These are phyloP conservation scores for Canna indica DNA, from an alignment of 176 grass and related monocot genomes.

Conservation along the genomic window DNA sequence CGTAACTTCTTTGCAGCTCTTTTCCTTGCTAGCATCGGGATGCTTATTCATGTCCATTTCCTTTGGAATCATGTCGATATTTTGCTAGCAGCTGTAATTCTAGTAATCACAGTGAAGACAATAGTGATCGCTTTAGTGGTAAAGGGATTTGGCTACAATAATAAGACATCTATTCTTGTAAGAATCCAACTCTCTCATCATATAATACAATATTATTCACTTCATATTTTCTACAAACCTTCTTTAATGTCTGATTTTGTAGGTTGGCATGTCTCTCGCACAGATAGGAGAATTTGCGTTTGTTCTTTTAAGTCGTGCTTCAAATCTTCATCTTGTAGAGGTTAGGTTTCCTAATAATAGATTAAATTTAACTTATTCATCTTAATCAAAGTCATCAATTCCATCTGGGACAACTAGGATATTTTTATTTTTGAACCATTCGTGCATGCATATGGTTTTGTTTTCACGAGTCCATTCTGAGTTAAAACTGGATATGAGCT, in stretches of 20 bases:
- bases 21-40: constrained; percentile 99
- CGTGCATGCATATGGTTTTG: neutral
- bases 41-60: constrained; percentile 99
- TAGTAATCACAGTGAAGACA: constrained; percentile 90
- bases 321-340: constrained; percentile 96
- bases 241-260: constrained; percentile 13
- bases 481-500: neutral
- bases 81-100: constrained; percentile 90
- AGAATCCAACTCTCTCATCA: constrained; percentile 18
- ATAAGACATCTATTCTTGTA: constrained; percentile 99
- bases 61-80: constrained; percentile 99
- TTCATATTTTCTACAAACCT: too few relatives aligned
- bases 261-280: constrained; percentile 98
- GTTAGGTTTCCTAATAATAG: constrained; percentile 34
- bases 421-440: neutral
- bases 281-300: constrained; percentile 99
- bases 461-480: neutral
- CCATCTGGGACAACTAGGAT: neutral
- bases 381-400: neutral
- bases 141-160: constrained; percentile 95
- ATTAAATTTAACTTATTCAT: neutral
- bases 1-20: constrained; percentile 96
- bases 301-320: constrained; percentile 97
- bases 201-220: too few relatives aligned
- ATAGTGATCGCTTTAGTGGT: constrained; percentile 71